phyloP scores from a whole-genome alignment of 768 basidiomycete species.

The Hygrophorus pudorinus region DNA sequence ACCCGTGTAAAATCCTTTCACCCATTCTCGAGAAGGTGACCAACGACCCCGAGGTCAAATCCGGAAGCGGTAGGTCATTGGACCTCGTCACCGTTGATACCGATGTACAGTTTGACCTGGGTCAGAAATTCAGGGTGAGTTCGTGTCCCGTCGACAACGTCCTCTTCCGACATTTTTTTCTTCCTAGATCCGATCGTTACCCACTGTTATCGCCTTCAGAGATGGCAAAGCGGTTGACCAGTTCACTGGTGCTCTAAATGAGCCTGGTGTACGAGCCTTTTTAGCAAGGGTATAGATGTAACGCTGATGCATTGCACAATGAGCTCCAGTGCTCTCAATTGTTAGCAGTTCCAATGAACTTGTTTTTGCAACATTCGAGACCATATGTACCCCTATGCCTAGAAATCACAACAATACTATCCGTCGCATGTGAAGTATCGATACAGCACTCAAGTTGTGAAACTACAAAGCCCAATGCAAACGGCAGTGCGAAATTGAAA shows the following conservation, averaged over 20 bases:
- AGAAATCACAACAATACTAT: not conserved
- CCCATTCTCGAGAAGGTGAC: constrained; percentile 60
- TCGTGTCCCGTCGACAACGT: constrained; percentile 3
- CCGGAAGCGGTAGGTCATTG: constrained; percentile 45
- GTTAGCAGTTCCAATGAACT: not conserved
- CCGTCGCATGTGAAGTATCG: not conserved
- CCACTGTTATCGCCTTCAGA: constrained; percentile 71
- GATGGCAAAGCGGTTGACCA: constrained; percentile 47
- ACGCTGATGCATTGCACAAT: not conserved
- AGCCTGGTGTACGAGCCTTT: constrained; percentile 33
- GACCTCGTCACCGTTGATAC: constrained; percentile 70
- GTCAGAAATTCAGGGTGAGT: constrained; percentile 38
- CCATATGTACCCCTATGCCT: not conserved
- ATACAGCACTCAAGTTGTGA: constrained; percentile 2
- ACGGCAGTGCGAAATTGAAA: not conserved
- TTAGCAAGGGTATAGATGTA: constrained; percentile 29
- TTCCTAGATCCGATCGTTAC: constrained; percentile 60
- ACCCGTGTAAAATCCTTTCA: constrained; percentile 63
- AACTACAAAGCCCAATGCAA: constrained; percentile 7
- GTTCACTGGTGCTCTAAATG: constrained; percentile 53
- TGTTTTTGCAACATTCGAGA: not conserved
- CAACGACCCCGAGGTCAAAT: constrained; percentile 26
- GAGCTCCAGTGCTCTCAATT: not conserved
- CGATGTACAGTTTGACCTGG: constrained; percentile 41
- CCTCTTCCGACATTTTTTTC: not conserved